phyloP scores from a whole-genome alignment of 352 stramenopile genomes.

The Pythium insidiosum region DNA sequence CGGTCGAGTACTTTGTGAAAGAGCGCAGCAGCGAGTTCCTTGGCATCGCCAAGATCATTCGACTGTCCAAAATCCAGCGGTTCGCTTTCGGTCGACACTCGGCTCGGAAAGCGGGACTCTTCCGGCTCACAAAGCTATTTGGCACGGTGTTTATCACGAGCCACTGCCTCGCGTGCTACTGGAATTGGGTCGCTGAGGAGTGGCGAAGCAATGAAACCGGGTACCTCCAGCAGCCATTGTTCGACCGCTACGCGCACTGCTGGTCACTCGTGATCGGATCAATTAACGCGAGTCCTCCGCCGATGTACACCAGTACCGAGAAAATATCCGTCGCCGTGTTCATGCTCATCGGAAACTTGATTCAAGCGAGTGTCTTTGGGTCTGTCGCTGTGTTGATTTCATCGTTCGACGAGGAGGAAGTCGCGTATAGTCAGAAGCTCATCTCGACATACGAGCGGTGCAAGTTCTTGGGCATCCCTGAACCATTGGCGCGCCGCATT shows the following conservation, averaged over 20 bases:
- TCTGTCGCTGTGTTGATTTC: slow-evolving; percentile 55
- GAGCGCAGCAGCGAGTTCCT: slow-evolving; percentile 33
- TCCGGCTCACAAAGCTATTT: slow-evolving; percentile 42
- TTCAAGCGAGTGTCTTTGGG: slow-evolving; percentile 65
- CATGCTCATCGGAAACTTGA: slow-evolving; percentile 61
- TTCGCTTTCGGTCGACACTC: slow-evolving; percentile 42
- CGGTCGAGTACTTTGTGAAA: slow-evolving; percentile 35
- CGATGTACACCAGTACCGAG: slow-evolving; percentile 39
- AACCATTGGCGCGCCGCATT: slow-evolving; percentile 40
- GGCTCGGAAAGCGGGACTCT: slow-evolving; percentile 56
- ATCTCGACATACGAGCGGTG: slow-evolving; percentile 57
- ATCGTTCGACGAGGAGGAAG: slow-evolving; percentile 64
- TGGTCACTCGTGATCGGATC: slow-evolving; percentile 55
- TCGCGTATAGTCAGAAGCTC: slow-evolving; percentile 63
- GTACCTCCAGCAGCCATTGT: slow-evolving; percentile 16
- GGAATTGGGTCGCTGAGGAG: slow-evolving; percentile 39
- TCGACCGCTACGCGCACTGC: slow-evolving; percentile 32
- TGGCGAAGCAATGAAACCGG: slow-evolving; percentile 32
- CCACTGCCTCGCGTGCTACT: slow-evolving; percentile 53
- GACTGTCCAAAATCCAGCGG: slow-evolving; percentile 52
- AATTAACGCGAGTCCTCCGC: slow-evolving; percentile 52
- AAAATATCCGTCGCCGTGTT: slow-evolving; percentile 54
- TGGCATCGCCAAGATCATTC: slow-evolving; percentile 56
- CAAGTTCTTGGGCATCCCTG: slow-evolving; percentile 53
- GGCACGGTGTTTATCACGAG: slow-evolving; percentile 45